Base-by-base conservation (phyloP, 2,329 filamentous ascomycete genomes). In the Neofusicoccum ribis region DNA sequence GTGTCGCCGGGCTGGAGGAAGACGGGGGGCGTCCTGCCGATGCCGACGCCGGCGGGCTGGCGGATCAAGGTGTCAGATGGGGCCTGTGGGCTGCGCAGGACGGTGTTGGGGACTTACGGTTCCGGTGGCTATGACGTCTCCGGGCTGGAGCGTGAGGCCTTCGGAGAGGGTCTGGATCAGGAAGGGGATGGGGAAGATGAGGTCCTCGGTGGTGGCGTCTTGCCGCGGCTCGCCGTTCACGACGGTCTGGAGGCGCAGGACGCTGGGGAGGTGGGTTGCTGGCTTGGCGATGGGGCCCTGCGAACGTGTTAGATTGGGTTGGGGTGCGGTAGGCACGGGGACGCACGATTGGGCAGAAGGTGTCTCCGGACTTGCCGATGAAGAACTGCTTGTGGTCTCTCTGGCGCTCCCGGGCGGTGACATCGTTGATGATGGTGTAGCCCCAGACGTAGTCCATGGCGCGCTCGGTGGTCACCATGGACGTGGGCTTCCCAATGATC, bases 321-420 rank as follows among this genome's bases (percentile, higher is more conserved):
- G 14, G n/a, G 7, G n/a, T 3, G 7, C 11, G 5, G 2, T 8
- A 34, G 12, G 1, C n/a, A 7, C n/a, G 5, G 20, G 41, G 47
- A 12, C 3, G 14, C 67, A 82, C 81, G 77, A 86, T 86, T 0
- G 84, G 84, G 67, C 84, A 86, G 67, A 83, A 86, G 0, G 83
- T 85, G 70, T 87, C 84, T 0, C 80, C 73, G 0, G 81, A 84
- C 70, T 87, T 87, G 8, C 85, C 85, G 56, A 88, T 81, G 64
- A 82, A 87, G 70, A 86, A 87, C 67, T 88, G 85, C 70, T 87
- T 86, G 65, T 87, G 85, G 56, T 87, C 84, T 31, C 83, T 72
- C 70, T 87, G 85, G 68, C 80, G 78, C 49, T 83, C 82, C 11
- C 85, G 74, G 0, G 84, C 83, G 0, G 84, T 85, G n/a, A 86